These are phyloP conservation scores for Setomelanomma holmii DNA, from an alignment of 2,329 filamentous ascomycete genomes.

Conservation along the genomic window DNA sequence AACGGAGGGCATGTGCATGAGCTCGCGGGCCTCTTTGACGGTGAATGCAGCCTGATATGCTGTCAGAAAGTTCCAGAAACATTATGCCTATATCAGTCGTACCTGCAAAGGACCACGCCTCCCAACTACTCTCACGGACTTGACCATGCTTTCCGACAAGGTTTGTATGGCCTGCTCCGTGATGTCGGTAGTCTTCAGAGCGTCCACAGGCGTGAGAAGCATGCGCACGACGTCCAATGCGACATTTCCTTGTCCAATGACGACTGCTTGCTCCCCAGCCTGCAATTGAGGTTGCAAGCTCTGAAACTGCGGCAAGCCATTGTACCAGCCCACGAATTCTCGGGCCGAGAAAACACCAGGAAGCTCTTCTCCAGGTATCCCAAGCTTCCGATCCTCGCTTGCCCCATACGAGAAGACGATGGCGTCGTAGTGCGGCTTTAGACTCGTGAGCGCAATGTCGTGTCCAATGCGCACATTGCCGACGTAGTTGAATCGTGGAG, in stretches of 20 bases:
- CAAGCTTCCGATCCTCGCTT: slow-evolving; percentile 78
- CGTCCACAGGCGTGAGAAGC: slow-evolving; percentile 76
- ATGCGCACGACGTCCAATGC: slow-evolving; percentile 92
- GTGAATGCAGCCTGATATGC: slow-evolving; percentile 83
- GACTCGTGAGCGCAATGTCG: slow-evolving; percentile 68
- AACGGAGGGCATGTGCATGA: slow-evolving; percentile 77
- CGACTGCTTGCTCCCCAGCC: slow-evolving; percentile 78
- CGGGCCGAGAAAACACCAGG: slow-evolving; percentile 84
- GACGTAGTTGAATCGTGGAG: slow-evolving; percentile 84
- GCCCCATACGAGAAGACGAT: slow-evolving; percentile 94
- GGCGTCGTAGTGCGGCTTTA: slow-evolving; percentile 87
- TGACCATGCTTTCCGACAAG: slow-evolving; percentile 75
- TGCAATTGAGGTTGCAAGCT: slow-evolving; percentile 75
- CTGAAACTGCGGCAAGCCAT: slow-evolving; percentile 85
- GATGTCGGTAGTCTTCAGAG: slow-evolving; percentile 84
- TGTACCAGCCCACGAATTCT: slow-evolving; percentile 98
- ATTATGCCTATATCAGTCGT: slow-evolving; percentile 25
- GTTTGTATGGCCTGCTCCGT: slow-evolving; percentile 80
- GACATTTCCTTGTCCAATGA: slow-evolving; percentile 96
- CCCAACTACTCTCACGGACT: slow-evolving; percentile 84
- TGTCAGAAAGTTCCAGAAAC: slow-evolving; percentile 7
- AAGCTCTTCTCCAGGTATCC: slow-evolving; percentile 80
- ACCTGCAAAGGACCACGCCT: slow-evolving; percentile 88
- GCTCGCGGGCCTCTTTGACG: slow-evolving; percentile 90
- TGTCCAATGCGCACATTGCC: slow-evolving; percentile 85